phyloP scores from a whole-genome alignment of 2,329 filamentous ascomycete species.

The Pezicula carpinea region DNA sequence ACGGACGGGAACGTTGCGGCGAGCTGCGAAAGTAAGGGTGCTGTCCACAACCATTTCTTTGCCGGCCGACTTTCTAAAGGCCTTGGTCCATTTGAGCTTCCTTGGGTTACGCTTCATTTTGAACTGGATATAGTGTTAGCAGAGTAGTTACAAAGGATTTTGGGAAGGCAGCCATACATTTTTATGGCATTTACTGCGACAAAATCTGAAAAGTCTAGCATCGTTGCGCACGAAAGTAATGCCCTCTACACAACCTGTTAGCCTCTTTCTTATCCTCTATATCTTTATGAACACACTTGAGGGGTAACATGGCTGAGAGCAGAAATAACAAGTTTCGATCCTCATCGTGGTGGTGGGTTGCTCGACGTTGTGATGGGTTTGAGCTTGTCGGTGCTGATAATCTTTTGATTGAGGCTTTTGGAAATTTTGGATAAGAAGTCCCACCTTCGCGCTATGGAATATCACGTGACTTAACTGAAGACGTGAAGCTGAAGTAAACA shows the following conservation, averaged over 20 bases:
- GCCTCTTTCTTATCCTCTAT: background rate
- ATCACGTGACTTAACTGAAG: too few species aligned
- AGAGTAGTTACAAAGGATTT: background rate
- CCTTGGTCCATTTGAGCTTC: slow-evolving; percentile 96
- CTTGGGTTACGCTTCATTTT: slow-evolving; percentile 98
- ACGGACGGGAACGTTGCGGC: slow-evolving; percentile 88
- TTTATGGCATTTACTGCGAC: slow-evolving; percentile 49
- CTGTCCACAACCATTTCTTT: slow-evolving; percentile 91
- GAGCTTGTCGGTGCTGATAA: slow-evolving; percentile 1
- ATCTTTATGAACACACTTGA: background rate
- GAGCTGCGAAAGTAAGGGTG: slow-evolving; percentile 85
- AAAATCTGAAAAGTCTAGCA: slow-evolving; percentile 53
- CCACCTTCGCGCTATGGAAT: too few species aligned
- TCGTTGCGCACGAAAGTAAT: slow-evolving; percentile 17
- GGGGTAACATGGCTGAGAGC: slow-evolving; percentile 63
- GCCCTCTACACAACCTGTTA: background rate
- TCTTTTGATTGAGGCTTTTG: background rate
- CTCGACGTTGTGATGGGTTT: slow-evolving; percentile 2
- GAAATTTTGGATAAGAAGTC: slow-evolving; percentile 11
- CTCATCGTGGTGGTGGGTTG: slow-evolving; percentile 19
- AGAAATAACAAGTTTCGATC: slow-evolving; percentile 66
- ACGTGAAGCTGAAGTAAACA: too few species aligned
- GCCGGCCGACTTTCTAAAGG: slow-evolving; percentile 78
- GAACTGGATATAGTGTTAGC: slow-evolving; percentile 47
- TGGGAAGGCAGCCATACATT: slow-evolving; percentile 39